Evolutionary conservation across 257 asterid species (phyloP).

Genomic region (Gynochthodes officinalis): DNA sequence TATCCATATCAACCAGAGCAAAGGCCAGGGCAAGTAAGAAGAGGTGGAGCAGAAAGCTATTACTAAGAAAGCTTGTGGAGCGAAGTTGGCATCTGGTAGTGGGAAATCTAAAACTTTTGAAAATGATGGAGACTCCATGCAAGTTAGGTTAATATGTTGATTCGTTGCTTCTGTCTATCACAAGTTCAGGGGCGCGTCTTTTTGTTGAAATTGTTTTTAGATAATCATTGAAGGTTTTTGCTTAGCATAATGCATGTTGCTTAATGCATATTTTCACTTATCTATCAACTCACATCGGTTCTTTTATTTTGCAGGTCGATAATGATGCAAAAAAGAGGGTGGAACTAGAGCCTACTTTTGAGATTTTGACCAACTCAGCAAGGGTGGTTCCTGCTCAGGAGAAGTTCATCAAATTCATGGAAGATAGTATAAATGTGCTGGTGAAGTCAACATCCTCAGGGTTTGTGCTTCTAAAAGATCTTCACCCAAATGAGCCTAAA

Average conservation of each 20-base stretch:
- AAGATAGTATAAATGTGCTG: too few relatives aligned
- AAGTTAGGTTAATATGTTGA: conserved; percentile 39
- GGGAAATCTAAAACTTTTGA: conserved; percentile 67
- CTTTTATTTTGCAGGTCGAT: conserved; percentile 52
- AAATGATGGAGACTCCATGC: conserved; percentile 79
- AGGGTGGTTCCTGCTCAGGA: conserved; percentile 85
- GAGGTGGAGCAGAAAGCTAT: conserved; percentile 64
- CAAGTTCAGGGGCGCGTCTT: neutral
- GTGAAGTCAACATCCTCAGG: too few relatives aligned
- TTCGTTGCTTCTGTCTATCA: neutral
- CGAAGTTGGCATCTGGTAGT: conserved; percentile 37
- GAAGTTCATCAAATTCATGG: too few relatives aligned
- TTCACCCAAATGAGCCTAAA: conserved; percentile 79
- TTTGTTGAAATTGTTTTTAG: neutral
- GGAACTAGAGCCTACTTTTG: conserved; percentile 72
- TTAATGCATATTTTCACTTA: neutral
- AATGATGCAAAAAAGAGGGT: conserved; percentile 53
- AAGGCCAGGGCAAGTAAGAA: conserved; percentile 71
- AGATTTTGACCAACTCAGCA: conserved; percentile 85
- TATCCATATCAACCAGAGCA: conserved; percentile 89
- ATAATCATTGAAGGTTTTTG: neutral
- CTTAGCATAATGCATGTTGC: neutral
- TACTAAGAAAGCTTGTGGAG: conserved; percentile 48
- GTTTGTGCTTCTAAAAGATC: too few relatives aligned
- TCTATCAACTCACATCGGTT: neutral